phyloP scores from a whole-genome alignment of 768 basidiomycete species.

The Pleurotus tuoliensis region DNA sequence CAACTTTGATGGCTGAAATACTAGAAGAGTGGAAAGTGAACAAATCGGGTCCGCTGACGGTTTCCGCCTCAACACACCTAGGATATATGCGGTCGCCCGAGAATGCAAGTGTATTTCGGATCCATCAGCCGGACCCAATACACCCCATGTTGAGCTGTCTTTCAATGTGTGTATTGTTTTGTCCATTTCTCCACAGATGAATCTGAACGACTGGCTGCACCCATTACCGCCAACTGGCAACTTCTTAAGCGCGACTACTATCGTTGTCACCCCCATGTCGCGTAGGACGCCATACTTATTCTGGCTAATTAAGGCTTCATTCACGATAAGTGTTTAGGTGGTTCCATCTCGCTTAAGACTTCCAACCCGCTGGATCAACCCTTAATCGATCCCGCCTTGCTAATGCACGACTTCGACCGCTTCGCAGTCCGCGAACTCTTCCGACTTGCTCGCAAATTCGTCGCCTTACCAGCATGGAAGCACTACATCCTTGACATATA shows the following conservation, averaged over 20 bases:
- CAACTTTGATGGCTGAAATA: too few relatives aligned
- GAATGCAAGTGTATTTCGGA: conserved; percentile 17
- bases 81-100: conserved; percentile 21
- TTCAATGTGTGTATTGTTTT: conserved; percentile 12
- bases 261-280: conserved; percentile 12
- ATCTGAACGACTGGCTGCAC: background rate
- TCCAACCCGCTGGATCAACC: conserved; percentile 35
- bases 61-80: too few relatives aligned
- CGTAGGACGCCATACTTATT: conserved; percentile 20
- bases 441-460: conserved; percentile 10
- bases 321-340: conserved; percentile 12
- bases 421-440: conserved; percentile 14
- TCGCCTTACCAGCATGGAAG: conserved; percentile 12
- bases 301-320: background rate
- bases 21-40: too few relatives aligned
- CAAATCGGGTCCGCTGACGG: too few relatives aligned
- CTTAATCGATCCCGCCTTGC: conserved; percentile 40
- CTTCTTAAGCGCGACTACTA: conserved; percentile 15
- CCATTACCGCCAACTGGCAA: conserved; percentile 8
- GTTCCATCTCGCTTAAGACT: conserved; percentile 28
- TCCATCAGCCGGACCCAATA: conserved; percentile 24
- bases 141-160: conserved; percentile 26
- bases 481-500: conserved; percentile 13
- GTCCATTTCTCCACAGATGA: too few relatives aligned
- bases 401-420: conserved; percentile 18